Conservation (phyloP, 1,139 yeast genomes). For the Suhomyces bolitotheri region DNA sequence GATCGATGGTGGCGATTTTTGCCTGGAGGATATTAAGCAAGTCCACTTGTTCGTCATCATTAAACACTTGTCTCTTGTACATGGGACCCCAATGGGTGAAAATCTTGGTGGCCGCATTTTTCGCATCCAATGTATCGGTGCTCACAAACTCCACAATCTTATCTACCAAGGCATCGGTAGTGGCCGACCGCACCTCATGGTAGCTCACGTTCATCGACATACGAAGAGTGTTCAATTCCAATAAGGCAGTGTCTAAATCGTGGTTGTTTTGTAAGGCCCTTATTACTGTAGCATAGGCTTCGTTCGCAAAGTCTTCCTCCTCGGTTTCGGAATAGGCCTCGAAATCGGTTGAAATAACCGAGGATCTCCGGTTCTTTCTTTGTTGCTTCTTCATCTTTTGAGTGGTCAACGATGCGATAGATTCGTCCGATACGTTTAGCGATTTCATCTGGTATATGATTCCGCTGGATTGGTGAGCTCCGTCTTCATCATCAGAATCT, state of each 20-base stretch:
- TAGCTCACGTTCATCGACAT: constrained; percentile 97
- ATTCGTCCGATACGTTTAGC: constrained; percentile 75
- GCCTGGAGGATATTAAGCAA: constrained; percentile 60
- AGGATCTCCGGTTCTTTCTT: constrained; percentile 33
- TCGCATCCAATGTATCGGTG: constrained; percentile 72
- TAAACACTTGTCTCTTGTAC: constrained; percentile 80
- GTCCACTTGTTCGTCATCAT: constrained; percentile 73
- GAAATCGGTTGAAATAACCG: constrained; percentile 42
- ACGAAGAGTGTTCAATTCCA: constrained; percentile 89
- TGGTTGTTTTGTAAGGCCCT: constrained; percentile 92
- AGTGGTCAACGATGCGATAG: constrained; percentile 63
- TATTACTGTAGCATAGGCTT: constrained; percentile 91
- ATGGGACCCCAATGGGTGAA: constrained; percentile 80
- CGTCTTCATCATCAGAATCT: constrained; percentile 39
- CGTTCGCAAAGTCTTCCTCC: constrained; percentile 80
- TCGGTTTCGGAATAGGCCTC: constrained; percentile 38
- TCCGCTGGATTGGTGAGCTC: constrained; percentile 33
- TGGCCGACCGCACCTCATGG: constrained; percentile 86
- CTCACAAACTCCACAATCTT: constrained; percentile 71
- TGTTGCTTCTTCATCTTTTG: constrained; percentile 38
- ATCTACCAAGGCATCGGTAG: constrained; percentile 67
- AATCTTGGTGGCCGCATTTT: constrained; percentile 73
- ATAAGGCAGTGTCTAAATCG: constrained; percentile 85
- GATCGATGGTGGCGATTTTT: constrained; percentile 37
- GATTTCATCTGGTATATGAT: constrained; percentile 61